Evolutionary conservation across 2,329 filamentous ascomycete species (phyloP).

Genomic region (Colletotrichum tamarilloi): DNA sequence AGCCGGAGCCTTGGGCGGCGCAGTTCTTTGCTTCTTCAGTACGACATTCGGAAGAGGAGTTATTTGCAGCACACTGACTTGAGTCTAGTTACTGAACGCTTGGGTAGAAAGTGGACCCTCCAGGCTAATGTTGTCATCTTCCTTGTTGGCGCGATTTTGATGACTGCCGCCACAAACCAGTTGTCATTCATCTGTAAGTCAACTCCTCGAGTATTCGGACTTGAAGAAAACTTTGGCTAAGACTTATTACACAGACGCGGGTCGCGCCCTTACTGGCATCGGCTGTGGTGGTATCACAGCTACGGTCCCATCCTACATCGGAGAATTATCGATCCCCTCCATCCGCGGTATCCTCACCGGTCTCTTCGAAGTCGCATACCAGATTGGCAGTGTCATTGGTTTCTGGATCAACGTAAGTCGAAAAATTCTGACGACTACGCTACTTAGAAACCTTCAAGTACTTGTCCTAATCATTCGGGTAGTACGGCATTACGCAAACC

Average conservation of each 20-base stretch:
- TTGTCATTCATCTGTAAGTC: constrained; percentile 53
- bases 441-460: not conserved
- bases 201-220: too few species aligned
- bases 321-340: constrained; percentile 68
- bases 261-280: constrained; percentile 67
- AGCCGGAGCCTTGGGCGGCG: constrained; percentile 65
- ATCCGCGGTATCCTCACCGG: constrained; percentile 69
- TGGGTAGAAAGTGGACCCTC: constrained; percentile 64
- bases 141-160: constrained; percentile 55
- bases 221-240: not conserved
- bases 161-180: constrained; percentile 52
- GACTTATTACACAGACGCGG: constrained; percentile 43
- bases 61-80: not conserved
- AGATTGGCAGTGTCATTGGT: constrained; percentile 63
- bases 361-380: constrained; percentile 63
- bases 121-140: constrained; percentile 57
- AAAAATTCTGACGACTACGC: not conserved
- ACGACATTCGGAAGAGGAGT: constrained; percentile 30
- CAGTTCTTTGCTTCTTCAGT: constrained; percentile 57
- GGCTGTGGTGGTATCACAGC: constrained; percentile 64
- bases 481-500: constrained; percentile 53
- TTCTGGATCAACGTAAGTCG: constrained; percentile 57
- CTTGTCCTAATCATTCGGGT: not conserved
- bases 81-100: constrained; percentile 51
- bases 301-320: constrained; percentile 71